Percentiles rank a stretch among this genome's conserved stretches.
phyloP scores from a whole-genome alignment of 495 filamentous ascomycete genomes.

The Lasiosphaeria miniovina region DNA sequence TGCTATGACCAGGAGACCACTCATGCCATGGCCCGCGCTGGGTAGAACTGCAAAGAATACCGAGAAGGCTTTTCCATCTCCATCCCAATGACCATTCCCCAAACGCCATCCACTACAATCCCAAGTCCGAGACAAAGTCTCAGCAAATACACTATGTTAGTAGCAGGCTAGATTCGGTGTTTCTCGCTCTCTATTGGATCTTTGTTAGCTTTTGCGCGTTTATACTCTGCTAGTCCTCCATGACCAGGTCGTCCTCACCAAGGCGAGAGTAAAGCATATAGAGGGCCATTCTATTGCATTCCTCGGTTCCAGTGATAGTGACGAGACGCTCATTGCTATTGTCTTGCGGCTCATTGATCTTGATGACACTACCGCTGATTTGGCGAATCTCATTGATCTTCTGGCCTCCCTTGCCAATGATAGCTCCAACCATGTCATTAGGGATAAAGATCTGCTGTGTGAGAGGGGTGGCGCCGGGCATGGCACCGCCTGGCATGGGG shows the following conservation, averaged over 20 bases:
- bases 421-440: conserved; percentile 99
- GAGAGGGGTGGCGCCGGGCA: conserved; percentile 74
- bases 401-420: conserved; percentile 96
- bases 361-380: conserved; percentile 95
- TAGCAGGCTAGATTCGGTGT: conserved; percentile 50
- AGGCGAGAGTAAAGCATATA: conserved; percentile 98
- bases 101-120: conserved; percentile 18
- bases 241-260: conserved; percentile 57
- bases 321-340: conserved; percentile 98
- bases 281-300: conserved; percentile 97
- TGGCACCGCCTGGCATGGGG: conserved; percentile 66
- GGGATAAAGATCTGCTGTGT: conserved; percentile 99
- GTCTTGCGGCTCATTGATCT: conserved; percentile 99
- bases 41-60: conserved; percentile 16
- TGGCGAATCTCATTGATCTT: conserved; percentile 99
- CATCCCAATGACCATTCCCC: conserved; percentile 11
- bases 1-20: conserved; percentile 19
- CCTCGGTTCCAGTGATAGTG: conserved; percentile 94
- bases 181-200: conserved; percentile 69
- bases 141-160: neutral
- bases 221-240: conserved; percentile 1
- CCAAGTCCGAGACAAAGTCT: neutral
- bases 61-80: conserved; percentile 19
- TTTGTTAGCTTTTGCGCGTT: conserved; percentile 17
- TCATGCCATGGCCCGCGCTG: conserved; percentile 9